Evolutionary conservation across 345 rosid genomes (phyloP), one percentile per base, ranked within the genome.

Genomic region (Chamaenerion angustifolium): DNA sequence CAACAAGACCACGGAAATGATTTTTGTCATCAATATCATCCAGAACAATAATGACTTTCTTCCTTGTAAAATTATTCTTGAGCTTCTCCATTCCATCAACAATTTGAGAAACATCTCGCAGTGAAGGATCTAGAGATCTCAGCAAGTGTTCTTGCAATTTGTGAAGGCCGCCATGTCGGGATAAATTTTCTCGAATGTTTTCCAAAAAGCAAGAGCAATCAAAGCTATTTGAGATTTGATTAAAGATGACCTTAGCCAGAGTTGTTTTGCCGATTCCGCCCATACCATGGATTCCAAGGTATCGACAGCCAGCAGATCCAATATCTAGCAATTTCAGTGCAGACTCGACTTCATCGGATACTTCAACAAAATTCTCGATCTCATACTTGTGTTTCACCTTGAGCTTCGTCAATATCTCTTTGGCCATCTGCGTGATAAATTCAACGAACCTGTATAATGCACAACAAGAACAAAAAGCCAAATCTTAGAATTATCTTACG

Each of bases 231-330:
- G 18, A 45, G 48, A 14, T 8, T 14, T 45, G 48, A 19, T 15
- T 45, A 14, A 14, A 45, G 17, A 45, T 45, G 11, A 12, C 46
- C 46, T 43, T 43, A 6, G 46, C 12, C n/a, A 43, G 14, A 43
- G 46, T 43, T 6, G 48, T 45, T 19, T 45, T 45, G 18, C 48
- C 48, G 17, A 14, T 19, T 1, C 48, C 48, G 48, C 46, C 46
- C 46, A 43, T 16, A 10, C 46, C 46, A 43, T 43, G 46, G 16
- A 43, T 43, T 16, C n/a, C 46, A 43, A 12, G 8, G n/a, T 10
- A 43, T 16, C 46, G 46, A 12, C n/a, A n/a, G 1, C 16, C 46
- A 43, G n/a, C 16, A 43, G 46, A 11, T 16, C 46, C 4, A 16
- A 43, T 43, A 12, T 43, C 46, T 10, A 43, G 46, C 8, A 43